Evolutionary conservation across 2,329 filamentous ascomycete species (phyloP).

Genomic region (Ceratocystis eucalypticola): DNA sequence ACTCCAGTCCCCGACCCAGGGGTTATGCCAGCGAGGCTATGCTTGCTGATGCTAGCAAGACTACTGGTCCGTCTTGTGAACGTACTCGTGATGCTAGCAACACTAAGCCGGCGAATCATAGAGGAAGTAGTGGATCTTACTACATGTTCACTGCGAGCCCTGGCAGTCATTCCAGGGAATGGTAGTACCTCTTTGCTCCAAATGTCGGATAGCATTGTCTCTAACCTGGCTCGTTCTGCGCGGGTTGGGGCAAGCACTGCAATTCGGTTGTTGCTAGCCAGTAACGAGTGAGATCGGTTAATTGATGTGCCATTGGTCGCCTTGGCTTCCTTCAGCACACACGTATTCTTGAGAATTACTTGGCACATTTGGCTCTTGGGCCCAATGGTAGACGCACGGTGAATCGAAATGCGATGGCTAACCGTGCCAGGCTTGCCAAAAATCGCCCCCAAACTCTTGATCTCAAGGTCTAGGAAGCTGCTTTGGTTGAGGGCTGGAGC

Average conservation of each 20-base stretch:
- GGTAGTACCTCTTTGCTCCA: slow-evolving; percentile 74
- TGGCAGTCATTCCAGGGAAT: slow-evolving; percentile 63
- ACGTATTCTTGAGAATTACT: slow-evolving; percentile 78
- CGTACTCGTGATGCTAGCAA: slow-evolving; percentile 62
- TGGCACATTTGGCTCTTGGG: slow-evolving; percentile 55
- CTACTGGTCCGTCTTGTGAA: slow-evolving; percentile 61
- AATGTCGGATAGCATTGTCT: slow-evolving; percentile 59
- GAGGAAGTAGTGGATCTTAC: slow-evolving; percentile 70
- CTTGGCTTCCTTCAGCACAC: slow-evolving; percentile 45
- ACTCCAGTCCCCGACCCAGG: slow-evolving; percentile 9
- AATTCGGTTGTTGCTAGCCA: slow-evolving; percentile 51
- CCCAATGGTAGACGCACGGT: slow-evolving; percentile 61
- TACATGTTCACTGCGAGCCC: slow-evolving; percentile 53
- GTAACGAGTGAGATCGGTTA: slow-evolving; percentile 64
- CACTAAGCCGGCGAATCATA: slow-evolving; percentile 77
- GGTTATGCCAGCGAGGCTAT: slow-evolving; percentile 10
- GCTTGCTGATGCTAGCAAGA: slow-evolving; percentile 28
- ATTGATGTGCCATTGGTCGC: slow-evolving; percentile 39
- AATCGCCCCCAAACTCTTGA: slow-evolving; percentile 61
- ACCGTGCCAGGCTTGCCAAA: slow-evolving; percentile 57
- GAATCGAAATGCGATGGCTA: slow-evolving; percentile 60
- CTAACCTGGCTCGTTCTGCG: slow-evolving; percentile 63
- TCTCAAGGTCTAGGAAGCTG: slow-evolving; percentile 52
- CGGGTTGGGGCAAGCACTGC: slow-evolving; percentile 61
- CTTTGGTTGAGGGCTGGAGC: slow-evolving; percentile 34